Evolutionary conservation across 208 protist genomes (phyloP).

Genomic region (Trypanosoma conorhini): DNA sequence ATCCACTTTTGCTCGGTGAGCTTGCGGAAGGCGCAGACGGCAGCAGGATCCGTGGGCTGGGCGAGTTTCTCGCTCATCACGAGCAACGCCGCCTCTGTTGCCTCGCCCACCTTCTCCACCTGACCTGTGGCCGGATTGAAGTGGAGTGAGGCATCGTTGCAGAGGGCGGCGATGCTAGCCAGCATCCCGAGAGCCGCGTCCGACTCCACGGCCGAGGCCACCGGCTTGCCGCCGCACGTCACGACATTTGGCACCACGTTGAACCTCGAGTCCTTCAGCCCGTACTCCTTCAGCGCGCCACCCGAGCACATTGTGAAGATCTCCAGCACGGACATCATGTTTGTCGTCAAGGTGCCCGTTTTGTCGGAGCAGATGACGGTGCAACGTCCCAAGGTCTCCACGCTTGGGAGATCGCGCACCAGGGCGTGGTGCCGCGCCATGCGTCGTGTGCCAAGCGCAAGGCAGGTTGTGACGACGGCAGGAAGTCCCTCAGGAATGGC

Average conservation of each 20-base stretch:
- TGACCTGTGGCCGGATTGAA: constrained; percentile 31
- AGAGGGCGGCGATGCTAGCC: constrained; percentile 58
- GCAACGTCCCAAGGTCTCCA: constrained; percentile 98
- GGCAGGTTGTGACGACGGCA: constrained; percentile 96
- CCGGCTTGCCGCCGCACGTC: constrained; percentile 6
- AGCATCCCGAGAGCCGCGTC: constrained; percentile 66
- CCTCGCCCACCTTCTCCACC: constrained; percentile 83
- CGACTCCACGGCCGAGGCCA: constrained; percentile 24
- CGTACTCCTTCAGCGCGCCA: constrained; percentile 31
- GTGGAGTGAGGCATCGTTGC: constrained; percentile 79
- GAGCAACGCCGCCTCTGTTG: constrained; percentile 91
- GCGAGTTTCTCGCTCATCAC: constrained; percentile 93
- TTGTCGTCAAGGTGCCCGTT: constrained; percentile 99
- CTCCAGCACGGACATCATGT: constrained; percentile 96
- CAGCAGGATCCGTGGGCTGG: constrained; percentile 10
- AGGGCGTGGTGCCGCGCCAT: constrained; percentile 97
- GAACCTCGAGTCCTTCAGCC: constrained; percentile 54
- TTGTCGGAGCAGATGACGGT: constrained; percentile 99
- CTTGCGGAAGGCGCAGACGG: constrained; percentile 33
- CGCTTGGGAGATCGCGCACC: constrained; percentile 94
- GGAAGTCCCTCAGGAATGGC: constrained; percentile 99
- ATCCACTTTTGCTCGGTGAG: constrained; percentile 39
- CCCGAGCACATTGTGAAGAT: constrained; percentile 43
- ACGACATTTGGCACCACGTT: constrained; percentile 46
- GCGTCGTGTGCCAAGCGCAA: constrained; percentile 94